These are phyloP conservation scores for Irpex lacteus DNA, from an alignment of 1,284 basidiomycete genomes.

Conservation along the genomic window DNA sequence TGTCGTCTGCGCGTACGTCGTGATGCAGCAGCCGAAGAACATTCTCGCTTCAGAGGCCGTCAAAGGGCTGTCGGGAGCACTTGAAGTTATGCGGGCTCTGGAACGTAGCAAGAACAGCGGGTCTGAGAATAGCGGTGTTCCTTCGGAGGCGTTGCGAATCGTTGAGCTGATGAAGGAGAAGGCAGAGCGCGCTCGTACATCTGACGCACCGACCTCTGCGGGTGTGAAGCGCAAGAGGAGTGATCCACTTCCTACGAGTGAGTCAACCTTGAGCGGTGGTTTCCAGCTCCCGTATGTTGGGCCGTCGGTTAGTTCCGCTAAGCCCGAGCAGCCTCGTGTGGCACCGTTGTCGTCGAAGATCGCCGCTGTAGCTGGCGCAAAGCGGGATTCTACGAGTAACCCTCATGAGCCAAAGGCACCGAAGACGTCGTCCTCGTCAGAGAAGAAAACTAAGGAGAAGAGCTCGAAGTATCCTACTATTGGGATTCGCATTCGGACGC, in stretches of 20 bases:
- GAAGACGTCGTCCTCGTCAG: not conserved
- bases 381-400: constrained; percentile 14
- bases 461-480: constrained; percentile 18
- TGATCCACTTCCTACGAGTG: constrained; percentile 30
- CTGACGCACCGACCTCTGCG: constrained; percentile 15
- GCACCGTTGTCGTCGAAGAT: constrained; percentile 13
- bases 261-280: constrained; percentile 27
- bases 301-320: constrained; percentile 33
- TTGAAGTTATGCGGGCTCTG: constrained; percentile 46
- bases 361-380: constrained; percentile 13
- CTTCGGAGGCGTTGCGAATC: constrained; percentile 40
- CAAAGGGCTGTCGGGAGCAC: constrained; percentile 46
- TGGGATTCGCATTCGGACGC: constrained; percentile 25
- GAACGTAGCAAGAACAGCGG: constrained; percentile 19
- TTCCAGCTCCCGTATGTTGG: constrained; percentile 50
- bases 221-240: constrained; percentile 55
- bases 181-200: constrained; percentile 35
- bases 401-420: constrained; percentile 16
- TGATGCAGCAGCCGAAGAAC: constrained; percentile 47
- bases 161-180: constrained; percentile 49
- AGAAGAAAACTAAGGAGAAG: constrained; percentile 17
- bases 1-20: constrained; percentile 57
- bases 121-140: constrained; percentile 22
- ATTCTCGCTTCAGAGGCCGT: constrained; percentile 46
- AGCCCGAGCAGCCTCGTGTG: constrained; percentile 17